Base-by-base conservation (phyloP, 116 monocot species). In the Cymodocea nodosa region DNA sequence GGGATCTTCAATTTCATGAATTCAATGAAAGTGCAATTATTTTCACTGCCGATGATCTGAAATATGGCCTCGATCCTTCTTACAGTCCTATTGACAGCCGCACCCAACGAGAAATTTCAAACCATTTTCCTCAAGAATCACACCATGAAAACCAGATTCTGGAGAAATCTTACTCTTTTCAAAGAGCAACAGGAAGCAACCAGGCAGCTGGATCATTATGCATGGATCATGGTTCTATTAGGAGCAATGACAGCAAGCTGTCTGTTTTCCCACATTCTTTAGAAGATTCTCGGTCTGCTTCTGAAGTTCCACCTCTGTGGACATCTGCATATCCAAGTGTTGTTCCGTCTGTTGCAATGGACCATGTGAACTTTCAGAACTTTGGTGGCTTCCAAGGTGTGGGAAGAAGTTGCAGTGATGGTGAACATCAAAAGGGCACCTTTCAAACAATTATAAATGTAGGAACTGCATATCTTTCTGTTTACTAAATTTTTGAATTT, bases 231-330 rank as follows among this genome's bases (percentile, higher is more conserved):
- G 77, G 71, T 76, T 77, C 80, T 57, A 52, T 77, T 55, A 80
- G 79, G 54, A 82, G 75, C 49, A 81, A 63, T 74, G 78, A 63
- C n/a, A 71, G 67, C 35, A 76, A 78, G 25, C 56, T 63, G 51
- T 71, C 74, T 54, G 69, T 51, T 37, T 75, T 73, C 78, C 70
- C 70, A 34, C 80, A 66, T 50, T 70, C 76, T n/a, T 52, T 79
- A 71, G 66, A 70, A 55, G 73, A 81, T 74, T 62, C 63, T 12
- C 63, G 76, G 49, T 71, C 81, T 10, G 65, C 76, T 55, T 74
- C 81, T 56, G 70, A 73, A 53, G 72, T 67, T 63, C 66, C 80
- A 60, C 48, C 62, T 35, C 54, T 84, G 49, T 86, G 83, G 89
- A 66, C 81, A 64, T 52, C 83, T 66, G 61, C 70, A 30, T 82